Conservation (phyloP, 805 yeast genomes). For the Wickerhamiella allomyrinae region DNA sequence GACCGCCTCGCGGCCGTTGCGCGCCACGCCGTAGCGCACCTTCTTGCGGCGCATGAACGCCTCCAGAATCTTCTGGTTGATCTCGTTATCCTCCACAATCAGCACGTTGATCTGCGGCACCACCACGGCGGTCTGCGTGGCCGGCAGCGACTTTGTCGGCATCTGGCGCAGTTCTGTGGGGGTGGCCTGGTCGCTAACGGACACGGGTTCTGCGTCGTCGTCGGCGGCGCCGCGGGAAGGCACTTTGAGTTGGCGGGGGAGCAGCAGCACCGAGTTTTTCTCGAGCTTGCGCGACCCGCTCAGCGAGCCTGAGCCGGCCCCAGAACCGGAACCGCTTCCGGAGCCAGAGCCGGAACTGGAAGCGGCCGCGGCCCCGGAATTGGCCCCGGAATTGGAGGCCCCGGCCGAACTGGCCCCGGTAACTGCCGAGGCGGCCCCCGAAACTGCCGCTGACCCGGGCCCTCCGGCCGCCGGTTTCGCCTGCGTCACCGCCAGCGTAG, state of each 20-base stretch:
- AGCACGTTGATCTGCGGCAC: conserved; percentile 80
- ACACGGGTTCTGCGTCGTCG: conserved; percentile 2
- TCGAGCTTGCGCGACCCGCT: conserved; percentile 1
- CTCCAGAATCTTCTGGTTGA: conserved; percentile 82
- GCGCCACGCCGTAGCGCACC: conserved; percentile 73
- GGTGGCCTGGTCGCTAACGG: not conserved
- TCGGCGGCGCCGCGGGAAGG: not conserved
- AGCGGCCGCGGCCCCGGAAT: too few species aligned
- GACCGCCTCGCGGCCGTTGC: conserved; percentile 88
- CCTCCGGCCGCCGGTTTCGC: too few species aligned
- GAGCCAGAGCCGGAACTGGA: too few species aligned
- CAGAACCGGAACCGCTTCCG: too few species aligned
- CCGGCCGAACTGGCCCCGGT: too few species aligned
- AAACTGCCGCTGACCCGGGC: too few species aligned
- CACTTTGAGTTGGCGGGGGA: conserved; percentile 20
- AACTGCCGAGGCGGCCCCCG: too few species aligned
- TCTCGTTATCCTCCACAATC: conserved; percentile 91
- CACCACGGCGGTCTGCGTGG: conserved; percentile 34
- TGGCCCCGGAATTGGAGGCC: too few species aligned
- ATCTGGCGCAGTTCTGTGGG: not conserved
- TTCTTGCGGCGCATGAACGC: conserved; percentile 75
- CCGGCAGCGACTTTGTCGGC: conserved; percentile 1
- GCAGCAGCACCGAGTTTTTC: conserved; percentile 11
- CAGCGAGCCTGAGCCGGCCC: too few species aligned
- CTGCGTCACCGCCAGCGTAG: too few species aligned